Conservation (phyloP, 768 basidiomycete species). For the Termitomyces sp. region DNA sequence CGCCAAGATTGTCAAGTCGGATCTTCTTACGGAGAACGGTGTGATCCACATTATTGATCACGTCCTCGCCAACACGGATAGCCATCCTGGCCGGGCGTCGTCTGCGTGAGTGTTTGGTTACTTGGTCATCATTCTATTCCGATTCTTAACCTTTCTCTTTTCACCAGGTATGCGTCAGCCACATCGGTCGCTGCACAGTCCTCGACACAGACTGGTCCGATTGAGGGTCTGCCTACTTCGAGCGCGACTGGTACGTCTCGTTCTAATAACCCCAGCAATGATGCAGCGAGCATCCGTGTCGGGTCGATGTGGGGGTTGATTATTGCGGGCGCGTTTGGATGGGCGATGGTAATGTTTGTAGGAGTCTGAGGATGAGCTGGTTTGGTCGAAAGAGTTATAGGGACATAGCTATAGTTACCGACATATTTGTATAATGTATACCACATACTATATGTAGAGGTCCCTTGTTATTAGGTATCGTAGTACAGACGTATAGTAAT, state of each 20-base stretch:
- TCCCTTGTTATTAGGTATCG: not conserved
- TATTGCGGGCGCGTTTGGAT: constrained; percentile 1
- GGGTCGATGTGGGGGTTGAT: not conserved
- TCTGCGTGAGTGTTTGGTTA: constrained; percentile 43
- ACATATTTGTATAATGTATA: not conserved
- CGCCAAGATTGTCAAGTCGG: constrained; percentile 53
- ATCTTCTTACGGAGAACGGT: constrained; percentile 64
- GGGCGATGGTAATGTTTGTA: not conserved
- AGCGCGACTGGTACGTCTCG: constrained; percentile 1
- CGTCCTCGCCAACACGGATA: constrained; percentile 46
- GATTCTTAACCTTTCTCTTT: no score
- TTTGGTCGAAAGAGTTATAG: no score
- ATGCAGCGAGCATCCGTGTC: not conserved
- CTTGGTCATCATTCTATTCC: not conserved
- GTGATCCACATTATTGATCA: constrained; percentile 63
- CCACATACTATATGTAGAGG: not conserved
- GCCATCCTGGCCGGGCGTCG: constrained; percentile 40
- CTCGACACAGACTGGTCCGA: constrained; percentile 38
- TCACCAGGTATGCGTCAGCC: constrained; percentile 37
- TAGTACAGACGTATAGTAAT: not conserved
- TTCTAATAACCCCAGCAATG: not conserved
- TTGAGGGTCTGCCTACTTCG: constrained; percentile 23
- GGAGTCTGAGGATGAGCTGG: not conserved
- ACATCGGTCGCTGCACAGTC: constrained; percentile 40
- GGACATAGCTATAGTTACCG: not conserved